Evolutionary conservation across 768 basidiomycete genomes (phyloP), one percentile per base, ranked within the genome.

Genomic region (Filobasidium floriforme): DNA sequence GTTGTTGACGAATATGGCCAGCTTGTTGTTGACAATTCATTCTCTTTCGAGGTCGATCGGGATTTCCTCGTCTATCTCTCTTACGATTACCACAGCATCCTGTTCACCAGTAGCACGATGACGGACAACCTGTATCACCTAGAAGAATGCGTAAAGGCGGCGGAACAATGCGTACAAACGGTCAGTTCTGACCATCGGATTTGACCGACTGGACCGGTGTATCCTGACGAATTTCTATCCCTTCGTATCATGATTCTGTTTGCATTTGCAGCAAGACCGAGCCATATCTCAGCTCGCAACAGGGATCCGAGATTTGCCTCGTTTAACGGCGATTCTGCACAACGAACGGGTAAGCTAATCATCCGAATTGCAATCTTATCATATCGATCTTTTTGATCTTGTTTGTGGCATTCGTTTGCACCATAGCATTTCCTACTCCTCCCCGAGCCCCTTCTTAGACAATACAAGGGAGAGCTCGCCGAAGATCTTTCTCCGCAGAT

Each of bases 391-490:
- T 9, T 37, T 37, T 9, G n/a, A n/a, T n/a, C n/a, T n/a, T n/a
- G n/a, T n/a, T n/a, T n/a, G n/a, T n/a, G n/a, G n/a, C n/a, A n/a
- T n/a, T n/a, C n/a, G n/a, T n/a, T n/a, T 22, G 15, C 46, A 49
- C n/a, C 4, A n/a, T 59, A 78, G 75, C 77, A 74, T 37, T 78
- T 66, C 71, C 73, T 78, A 5, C 66, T 78, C 46, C 69, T 78
- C 1, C 77, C 77, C 40, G 65, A 70, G 60, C 75, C 77, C 7
- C 70, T 74, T 5, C 71, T 78, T 59, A 51, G 61, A 62, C 62
- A 73, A 19, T 74, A 78, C 60, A 74, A 75, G 70, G 62, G 69
- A 1, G 70, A 73, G 7, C 67, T 78, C 15, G 69, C 74, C 1
- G 55, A 68, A 28, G 69, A 71, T 0, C 71, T 78, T 24, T 72